Evolutionary conservation across 768 basidiomycete genomes (phyloP), one percentile per base, ranked within the genome.

Genomic region (Xerocomellus amylosporus): DNA sequence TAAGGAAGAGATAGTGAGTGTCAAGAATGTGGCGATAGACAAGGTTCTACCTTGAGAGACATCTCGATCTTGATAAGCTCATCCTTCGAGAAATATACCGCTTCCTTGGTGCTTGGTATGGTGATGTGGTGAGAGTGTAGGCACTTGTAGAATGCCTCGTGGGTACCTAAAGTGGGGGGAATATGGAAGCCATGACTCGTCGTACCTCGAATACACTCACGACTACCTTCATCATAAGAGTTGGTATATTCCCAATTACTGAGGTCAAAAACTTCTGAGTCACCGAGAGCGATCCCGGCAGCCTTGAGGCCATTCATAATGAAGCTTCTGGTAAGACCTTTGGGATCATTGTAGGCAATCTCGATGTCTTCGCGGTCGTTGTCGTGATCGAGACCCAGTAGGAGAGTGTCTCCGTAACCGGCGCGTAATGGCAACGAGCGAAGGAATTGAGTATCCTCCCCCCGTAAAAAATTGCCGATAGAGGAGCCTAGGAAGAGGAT

Each of bases 401-500:
- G 74, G 8, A 98, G 76, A 0, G 91, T 96, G 68, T 97, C 95
- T 2, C 85, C 86, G 19, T 74, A 77, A 7, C 85, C 81, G 10
- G 88, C 74, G 14, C 87, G 83, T 24, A 98, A 75, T 5, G 94
- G 94, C 28, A 98, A 74, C 3, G 84, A 83, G 8, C 77, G 77
- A 47, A 99, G 80, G 72, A 99, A 98, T 0, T 77, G 71, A 0
- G 78, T 79, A 9, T 87, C 89, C 22, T 80, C 87, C 5, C 76
- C 74, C 13, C 93, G 81, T 6, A 77, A 63, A 69, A 98, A 98
- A 75, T 98, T 98, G 8, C 95, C 97, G 8, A 98, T 68, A 1
- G 92, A 91, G 0, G 90, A 94, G 0, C 96, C 97, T 17, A 98
- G 76, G 75, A 97, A 98, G 56, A 98, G 75, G 49, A 98, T 75